These are phyloP conservation scores for Phycomyces nitens DNA, from an alignment of 192 early-diverging fungal genomes.

Conservation along the genomic window DNA sequence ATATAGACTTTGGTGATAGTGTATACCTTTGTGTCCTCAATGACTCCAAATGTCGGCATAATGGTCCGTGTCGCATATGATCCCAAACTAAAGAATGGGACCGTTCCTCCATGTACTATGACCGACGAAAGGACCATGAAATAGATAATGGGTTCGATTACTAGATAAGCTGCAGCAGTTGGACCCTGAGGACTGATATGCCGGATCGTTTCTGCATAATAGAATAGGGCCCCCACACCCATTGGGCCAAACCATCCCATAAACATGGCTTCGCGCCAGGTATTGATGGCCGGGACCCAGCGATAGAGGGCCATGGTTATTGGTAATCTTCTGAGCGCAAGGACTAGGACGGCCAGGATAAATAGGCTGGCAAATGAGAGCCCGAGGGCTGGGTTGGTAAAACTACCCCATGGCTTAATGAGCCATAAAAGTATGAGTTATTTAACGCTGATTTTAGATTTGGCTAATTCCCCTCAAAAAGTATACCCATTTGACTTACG, in stretches of 20 bases:
- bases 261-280: slow-evolving; percentile 70
- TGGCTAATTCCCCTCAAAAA: background rate
- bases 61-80: slow-evolving; percentile 33
- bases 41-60: slow-evolving; percentile 7
- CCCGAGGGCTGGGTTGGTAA: slow-evolving; percentile 45
- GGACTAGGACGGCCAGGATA: slow-evolving; percentile 51
- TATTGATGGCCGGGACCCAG: slow-evolving; percentile 63
- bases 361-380: slow-evolving; percentile 63
- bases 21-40: no score
- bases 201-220: slow-evolving; percentile 31
- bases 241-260: slow-evolving; percentile 93
- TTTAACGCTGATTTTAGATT: background rate
- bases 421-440: no score
- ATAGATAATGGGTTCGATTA: slow-evolving; percentile 57
- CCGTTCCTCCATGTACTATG: slow-evolving; percentile 76
- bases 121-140: slow-evolving; percentile 77
- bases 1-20: no score
- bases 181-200: slow-evolving; percentile 21
- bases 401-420: slow-evolving; percentile 70
- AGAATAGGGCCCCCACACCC: slow-evolving; percentile 56
- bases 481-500: slow-evolving; percentile 15
- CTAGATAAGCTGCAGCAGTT: slow-evolving; percentile 23
- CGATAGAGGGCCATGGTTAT: slow-evolving; percentile 53
- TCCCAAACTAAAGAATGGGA: slow-evolving; percentile 66
- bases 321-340: slow-evolving; percentile 71